Base-by-base conservation (phyloP, 768 basidiomycete genomes). In the Trametes cubensis region DNA sequence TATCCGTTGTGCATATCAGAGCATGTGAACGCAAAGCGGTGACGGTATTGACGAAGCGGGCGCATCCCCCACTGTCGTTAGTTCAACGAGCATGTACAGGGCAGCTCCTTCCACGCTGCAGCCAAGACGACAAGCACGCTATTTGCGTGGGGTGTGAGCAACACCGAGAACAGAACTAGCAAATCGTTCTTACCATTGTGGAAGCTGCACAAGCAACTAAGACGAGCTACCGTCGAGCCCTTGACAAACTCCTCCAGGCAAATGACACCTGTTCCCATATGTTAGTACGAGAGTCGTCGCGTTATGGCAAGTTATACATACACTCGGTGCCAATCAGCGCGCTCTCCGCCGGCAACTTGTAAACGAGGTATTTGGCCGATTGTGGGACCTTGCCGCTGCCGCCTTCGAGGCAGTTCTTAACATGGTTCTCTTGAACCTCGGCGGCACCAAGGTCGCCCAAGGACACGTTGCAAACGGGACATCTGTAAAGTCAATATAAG, bases 201-300 rank as follows among this genome's bases (percentile, higher is more conserved):
- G 79, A 95, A 96, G 72, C 90, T 90, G 76, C 94, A 95, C 62
- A 95, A 80, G 72, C 94, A 96, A 70, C 90, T 92, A 56, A 96
- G 75, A 13, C 94, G 86, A 46, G 94, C 94, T 48, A 96, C 85
- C 58, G 75, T 79, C 8, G 89, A 91, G 7, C 85, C 90, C 76
- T 84, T 80, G 14, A 79, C 77, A 66, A 95, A 95, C 69, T 94
- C 92, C 69, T 94, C 92, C 51, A 94, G 78, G 74, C 94, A 96
- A 40, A 95, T 94, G 15, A 91, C 89, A 71, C 93, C 91, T 92
- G 52, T 53, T 20, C 39, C 58, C 15, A 10, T 21, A n/a, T 1
- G n/a, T 55, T 28, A 51, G 61, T 39, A 21, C 53, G 47, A 54
- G 6, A 21, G 6, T 21, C 41, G 18, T 38, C 10, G 58, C 57